A percentile compares a stretch with the other conserved stretches of the same genome.
phyloP scores from a whole-genome alignment of 768 basidiomycete genomes.

The Naganishia onofrii region DNA sequence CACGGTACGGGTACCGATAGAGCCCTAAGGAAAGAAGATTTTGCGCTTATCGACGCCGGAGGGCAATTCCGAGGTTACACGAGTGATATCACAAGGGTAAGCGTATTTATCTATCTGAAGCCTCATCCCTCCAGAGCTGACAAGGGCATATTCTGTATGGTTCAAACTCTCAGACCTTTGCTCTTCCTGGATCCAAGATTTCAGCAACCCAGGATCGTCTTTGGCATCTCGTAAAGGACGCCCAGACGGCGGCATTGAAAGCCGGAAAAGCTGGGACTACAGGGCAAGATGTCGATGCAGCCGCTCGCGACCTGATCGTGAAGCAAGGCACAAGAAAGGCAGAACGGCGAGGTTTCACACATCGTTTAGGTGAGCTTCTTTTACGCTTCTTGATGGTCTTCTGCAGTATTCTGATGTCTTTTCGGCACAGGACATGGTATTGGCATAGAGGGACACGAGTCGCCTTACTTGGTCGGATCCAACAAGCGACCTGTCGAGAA shows the following conservation, averaged over 20 bases:
- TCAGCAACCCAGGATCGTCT: slow-evolving; percentile 58
- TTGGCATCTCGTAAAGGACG: slow-evolving; percentile 66
- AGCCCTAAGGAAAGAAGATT: slow-evolving; percentile 59
- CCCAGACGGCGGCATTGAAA: slow-evolving; percentile 62
- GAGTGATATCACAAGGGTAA: slow-evolving; percentile 75
- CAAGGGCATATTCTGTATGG: neutral
- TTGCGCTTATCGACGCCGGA: slow-evolving; percentile 72
- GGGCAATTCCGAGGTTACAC: slow-evolving; percentile 70
- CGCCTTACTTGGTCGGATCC: slow-evolving; percentile 74
- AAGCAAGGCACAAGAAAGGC: neutral
- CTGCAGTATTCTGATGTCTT: neutral
- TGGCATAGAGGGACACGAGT: slow-evolving; percentile 77
- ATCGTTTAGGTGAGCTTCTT: slow-evolving; percentile 72
- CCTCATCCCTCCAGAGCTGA: neutral
- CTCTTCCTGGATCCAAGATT: slow-evolving; percentile 61
- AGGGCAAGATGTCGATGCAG: slow-evolving; percentile 62
- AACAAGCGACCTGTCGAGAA: slow-evolving; percentile 60
- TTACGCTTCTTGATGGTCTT: slow-evolving; percentile 20
- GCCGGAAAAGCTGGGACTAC: slow-evolving; percentile 58
- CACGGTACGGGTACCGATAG: slow-evolving; percentile 77
- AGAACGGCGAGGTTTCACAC: slow-evolving; percentile 60
- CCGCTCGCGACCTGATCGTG: slow-evolving; percentile 61
- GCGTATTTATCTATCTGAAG: slow-evolving; percentile 33
- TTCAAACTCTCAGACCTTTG: slow-evolving; percentile 60
- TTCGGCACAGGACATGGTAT: slow-evolving; percentile 58